Evolutionary conservation across 2,329 filamentous ascomycete species (phyloP).

Genomic region (Xylaria sp.): DNA sequence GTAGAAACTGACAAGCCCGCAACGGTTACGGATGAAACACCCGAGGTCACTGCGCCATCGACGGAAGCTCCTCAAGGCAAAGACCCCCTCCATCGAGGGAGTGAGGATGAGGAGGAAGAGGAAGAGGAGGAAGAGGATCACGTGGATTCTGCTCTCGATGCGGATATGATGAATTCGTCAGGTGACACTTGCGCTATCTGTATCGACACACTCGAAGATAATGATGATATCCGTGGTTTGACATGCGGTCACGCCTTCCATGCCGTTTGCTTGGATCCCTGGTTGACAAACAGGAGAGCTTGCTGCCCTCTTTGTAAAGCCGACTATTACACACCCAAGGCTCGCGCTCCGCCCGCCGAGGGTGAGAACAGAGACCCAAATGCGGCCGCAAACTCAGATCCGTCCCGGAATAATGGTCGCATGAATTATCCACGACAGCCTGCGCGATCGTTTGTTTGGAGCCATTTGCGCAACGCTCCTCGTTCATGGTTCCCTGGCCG

Average conservation of each 20-base stretch:
- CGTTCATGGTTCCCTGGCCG: conserved; percentile 27
- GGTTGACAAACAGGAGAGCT: conserved; percentile 87
- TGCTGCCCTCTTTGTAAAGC: conserved; percentile 98
- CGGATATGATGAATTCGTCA: conserved; percentile 72
- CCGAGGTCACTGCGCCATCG: conserved; percentile 21
- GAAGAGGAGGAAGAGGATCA: conserved; percentile 75
- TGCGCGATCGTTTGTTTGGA: conserved; percentile 36
- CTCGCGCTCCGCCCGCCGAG: conserved; percentile 53
- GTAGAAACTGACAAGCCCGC: background rate
- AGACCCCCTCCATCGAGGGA: conserved; percentile 21
- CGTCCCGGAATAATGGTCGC: conserved; percentile 38
- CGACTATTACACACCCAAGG: conserved; percentile 94
- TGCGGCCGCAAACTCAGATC: conserved; percentile 25
- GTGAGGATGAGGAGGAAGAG: conserved; percentile 43
- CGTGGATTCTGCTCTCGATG: conserved; percentile 74
- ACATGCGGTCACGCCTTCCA: conserved; percentile 99
- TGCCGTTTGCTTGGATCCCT: conserved; percentile 89
- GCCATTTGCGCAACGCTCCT: conserved; percentile 31
- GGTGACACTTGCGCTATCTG: conserved; percentile 97
- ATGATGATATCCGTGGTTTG: conserved; percentile 89
- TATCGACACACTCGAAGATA: conserved; percentile 87
- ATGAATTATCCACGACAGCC: conserved; percentile 45
- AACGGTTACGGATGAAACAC: background rate
- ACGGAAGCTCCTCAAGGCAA: conserved; percentile 21
- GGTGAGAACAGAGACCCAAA: conserved; percentile 34